Evolutionary conservation across 257 asterid species (phyloP).

Genomic region (Plectranthus barbatus): DNA sequence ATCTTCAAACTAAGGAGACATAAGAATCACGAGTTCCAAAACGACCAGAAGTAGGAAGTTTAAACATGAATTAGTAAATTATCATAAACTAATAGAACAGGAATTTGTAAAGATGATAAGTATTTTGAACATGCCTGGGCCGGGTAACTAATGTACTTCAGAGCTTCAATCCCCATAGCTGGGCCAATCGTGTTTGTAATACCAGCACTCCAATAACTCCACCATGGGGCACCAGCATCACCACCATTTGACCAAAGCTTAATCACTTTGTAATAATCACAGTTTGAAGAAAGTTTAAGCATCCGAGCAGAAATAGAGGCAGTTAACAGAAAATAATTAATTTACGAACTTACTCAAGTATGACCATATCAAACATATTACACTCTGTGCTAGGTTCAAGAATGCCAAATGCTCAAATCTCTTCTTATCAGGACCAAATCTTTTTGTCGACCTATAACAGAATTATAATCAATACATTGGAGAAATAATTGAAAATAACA

Average conservation of each 20-base stretch:
- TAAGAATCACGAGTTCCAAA: background rate
- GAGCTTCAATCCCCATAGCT: slow-evolving; percentile 96
- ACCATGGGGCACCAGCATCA: slow-evolving; percentile 85
- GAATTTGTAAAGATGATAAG: background rate
- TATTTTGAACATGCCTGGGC: slow-evolving; percentile 56
- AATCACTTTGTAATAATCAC: slow-evolving; percentile 45
- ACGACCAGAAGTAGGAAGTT: background rate
- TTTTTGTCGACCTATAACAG: slow-evolving; percentile 66
- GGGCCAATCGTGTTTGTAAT: slow-evolving; percentile 93
- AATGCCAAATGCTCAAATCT: slow-evolving; percentile 96
- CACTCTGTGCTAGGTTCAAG: slow-evolving; percentile 84
- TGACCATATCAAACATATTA: slow-evolving; percentile 84
- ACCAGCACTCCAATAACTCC: slow-evolving; percentile 99
- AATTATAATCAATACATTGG: background rate
- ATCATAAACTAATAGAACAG: background rate
- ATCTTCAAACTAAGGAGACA: background rate
- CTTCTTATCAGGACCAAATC: slow-evolving; percentile 77
- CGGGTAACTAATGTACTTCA: slow-evolving; percentile 94
- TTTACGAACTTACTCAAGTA: slow-evolving; percentile 57
- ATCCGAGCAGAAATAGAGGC: background rate
- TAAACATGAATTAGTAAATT: background rate
- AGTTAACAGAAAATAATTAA: background rate
- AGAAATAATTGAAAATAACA: background rate
- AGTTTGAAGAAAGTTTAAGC: background rate
- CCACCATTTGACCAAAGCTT: slow-evolving; percentile 75